Evolutionary conservation across 352 stramenopile species (phyloP), one percentile per base, ranked within the genome.

Genomic region (Globisporangium acanthophoron): DNA sequence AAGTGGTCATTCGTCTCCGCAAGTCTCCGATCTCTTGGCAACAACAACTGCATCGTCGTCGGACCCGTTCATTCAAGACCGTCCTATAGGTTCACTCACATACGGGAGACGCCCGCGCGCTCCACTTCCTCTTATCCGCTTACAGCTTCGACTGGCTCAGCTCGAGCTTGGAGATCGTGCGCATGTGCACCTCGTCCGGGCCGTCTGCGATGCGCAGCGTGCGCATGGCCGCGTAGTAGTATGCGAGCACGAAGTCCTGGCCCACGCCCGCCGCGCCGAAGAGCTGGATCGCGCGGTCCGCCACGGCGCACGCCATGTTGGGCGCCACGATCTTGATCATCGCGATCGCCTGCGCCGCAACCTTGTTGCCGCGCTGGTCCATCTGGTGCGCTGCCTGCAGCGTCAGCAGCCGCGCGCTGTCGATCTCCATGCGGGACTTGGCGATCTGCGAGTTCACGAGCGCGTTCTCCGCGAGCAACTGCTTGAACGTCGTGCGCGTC

Each of bases 291-390:
- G 93, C 91, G 53, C 90, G 85, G 73, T 98, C 95, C 41, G 92
- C 78, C 5, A 99, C 87, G 7, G 70, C 61, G 48, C 81, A 74
- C 12, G 90, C 93, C 66, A 98, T 87, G 50, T 94, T 84, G 3
- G 97, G 97, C 46, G 97, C 96, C 16, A 94, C 80, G 52, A 98
- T 92, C 81, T 99, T 99, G 69, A 98, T 98, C 81, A 98, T 94
- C 3, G 89, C 90, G 56, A 99, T 98, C 31, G 95, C 87, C 62
- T 97, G 82, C 46, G 90, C 78, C 3, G 94, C 94, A 18, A 79
- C 76, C 65, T 93, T 93, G 76, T 92, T 92, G 60, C 85, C 83
- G 46, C 72, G 70, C 20, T 89, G 77, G 52, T 96, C 84, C 70
- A 96, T 96, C 44, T 92, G 90, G 58, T 97, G 80, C 4, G 96